Evolutionary conservation across 2,329 filamentous ascomycete genomes (phyloP), one percentile per base, ranked within the genome.

Genomic region (Fusarium papillatum): DNA sequence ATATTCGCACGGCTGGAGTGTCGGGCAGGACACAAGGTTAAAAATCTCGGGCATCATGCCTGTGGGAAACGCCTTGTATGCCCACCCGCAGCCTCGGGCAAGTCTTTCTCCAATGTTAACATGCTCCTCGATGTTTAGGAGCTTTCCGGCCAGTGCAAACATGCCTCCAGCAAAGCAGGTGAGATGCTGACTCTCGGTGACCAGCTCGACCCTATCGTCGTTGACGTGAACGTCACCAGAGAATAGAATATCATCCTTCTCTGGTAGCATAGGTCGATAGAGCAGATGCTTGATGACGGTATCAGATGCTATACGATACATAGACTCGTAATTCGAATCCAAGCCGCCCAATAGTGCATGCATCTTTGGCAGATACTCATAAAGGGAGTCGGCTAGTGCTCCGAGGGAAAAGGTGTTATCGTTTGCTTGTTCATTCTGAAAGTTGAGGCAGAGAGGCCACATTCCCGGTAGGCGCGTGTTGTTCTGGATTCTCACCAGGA

Each of bases 401-500:
- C 90, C 90, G 2, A 92, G 83, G 0, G 88, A 89, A 75, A 89
- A 91, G 4, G 68, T 82, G 9, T 84, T 84, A n/a, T 76, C 79
- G 13, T 83, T 69, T 85, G 81, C 90, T 16, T 91, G 85, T 50
- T 94, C 92, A 71, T 91, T 86, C 19, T 78, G 78, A 16, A 84
- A 82, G 82, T 96, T 90, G 43, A 97, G 84, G 46, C 86, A 86
- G 10, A 90, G 87, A 1, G 95, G 94, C 93, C 94, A 97, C 86
- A 97, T 89, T 4, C 95, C 95, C 0, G 94, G 94, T 7, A 96
- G 83, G 19, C 85, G 87, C 0, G 94, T 95, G 7, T 87, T 83
- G 78, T 92, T 91, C 83, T 97, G 95, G 66, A 90, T 90, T 48
- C 87, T 86, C 66, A 93, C 88, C 22, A 97, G 87, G 22, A 92